A percentile compares a stretch with the other conserved stretches of the same genome.
Conservation (phyloP, 2,329 filamentous ascomycete genomes). For the Paecilomyces niveus region DNA sequence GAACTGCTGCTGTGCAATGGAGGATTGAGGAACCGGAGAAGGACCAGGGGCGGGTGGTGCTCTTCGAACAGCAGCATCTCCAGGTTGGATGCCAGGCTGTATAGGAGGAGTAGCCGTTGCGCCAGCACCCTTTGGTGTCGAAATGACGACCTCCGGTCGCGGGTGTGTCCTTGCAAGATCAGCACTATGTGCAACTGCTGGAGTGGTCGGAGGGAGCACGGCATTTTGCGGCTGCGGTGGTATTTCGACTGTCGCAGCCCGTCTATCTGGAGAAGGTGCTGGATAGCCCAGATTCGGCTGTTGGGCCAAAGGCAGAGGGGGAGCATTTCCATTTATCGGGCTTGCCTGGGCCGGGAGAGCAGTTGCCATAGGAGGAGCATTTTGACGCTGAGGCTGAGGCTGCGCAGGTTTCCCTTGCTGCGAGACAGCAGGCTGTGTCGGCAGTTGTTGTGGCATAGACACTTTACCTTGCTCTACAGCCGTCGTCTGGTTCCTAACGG, state of each 20-base stretch:
- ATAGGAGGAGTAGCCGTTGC: slow-evolving; percentile 9
- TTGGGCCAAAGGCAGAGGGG: slow-evolving; percentile 10
- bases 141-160: slow-evolving; percentile 17
- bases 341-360: slow-evolving; percentile 10
- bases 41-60: slow-evolving; percentile 8
- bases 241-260: slow-evolving; percentile 3
- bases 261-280: slow-evolving; percentile 6
- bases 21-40: slow-evolving; percentile 12
- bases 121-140: slow-evolving; percentile 15
- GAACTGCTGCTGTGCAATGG: slow-evolving; percentile 23
- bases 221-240: slow-evolving; percentile 8
- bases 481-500: not conserved
- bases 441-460: slow-evolving; percentile 3
- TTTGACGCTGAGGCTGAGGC: slow-evolving; percentile 8
- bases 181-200: slow-evolving; percentile 1
- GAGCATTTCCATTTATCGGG: slow-evolving; percentile 13
- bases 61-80: slow-evolving; percentile 11
- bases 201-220: slow-evolving; percentile 12
- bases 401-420: slow-evolving; percentile 2
- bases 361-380: slow-evolving; percentile 5
- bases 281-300: slow-evolving; percentile 14
- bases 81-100: slow-evolving; percentile 7
- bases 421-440: not conserved
- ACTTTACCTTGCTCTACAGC: not conserved
- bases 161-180: slow-evolving; percentile 8